Evolutionary conservation across 208 protist species (phyloP).

Genomic region (Leishmania arabica): DNA sequence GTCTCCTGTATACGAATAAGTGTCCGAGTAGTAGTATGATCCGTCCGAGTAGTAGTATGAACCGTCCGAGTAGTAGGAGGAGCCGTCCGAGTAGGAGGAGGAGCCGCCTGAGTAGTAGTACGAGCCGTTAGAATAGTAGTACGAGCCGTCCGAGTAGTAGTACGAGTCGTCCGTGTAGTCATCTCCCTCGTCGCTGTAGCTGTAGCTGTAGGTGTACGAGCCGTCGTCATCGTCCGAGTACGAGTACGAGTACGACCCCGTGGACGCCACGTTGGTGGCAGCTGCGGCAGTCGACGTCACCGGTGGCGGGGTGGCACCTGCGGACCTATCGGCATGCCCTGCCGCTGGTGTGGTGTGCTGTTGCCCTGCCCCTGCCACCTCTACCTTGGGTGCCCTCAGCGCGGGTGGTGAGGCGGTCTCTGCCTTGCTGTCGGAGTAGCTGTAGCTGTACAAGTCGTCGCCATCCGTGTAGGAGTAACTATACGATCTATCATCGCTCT

Average conservation of each 20-base stretch:
- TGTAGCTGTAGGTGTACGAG: not conserved
- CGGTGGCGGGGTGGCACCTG: not conserved
- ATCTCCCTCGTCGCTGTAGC: conserved; percentile 13
- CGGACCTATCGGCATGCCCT: not conserved
- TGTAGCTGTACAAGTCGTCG: conserved; percentile 29
- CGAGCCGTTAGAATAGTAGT: conserved; percentile 16
- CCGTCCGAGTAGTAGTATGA: conserved; percentile 20
- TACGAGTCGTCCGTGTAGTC: conserved; percentile 16
- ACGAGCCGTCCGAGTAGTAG: conserved; percentile 27
- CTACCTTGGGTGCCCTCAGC: not conserved
- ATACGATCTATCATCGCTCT: conserved; percentile 12
- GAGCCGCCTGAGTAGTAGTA: conserved; percentile 30
- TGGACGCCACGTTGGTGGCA: not conserved
- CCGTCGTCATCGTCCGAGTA: conserved; percentile 19
- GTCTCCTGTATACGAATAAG: conserved; percentile 11
- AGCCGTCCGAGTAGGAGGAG: conserved; percentile 2
- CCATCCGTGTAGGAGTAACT: conserved; percentile 28
- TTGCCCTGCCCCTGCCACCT: not conserved
- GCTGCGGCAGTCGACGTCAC: conserved; percentile 3
- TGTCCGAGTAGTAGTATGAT: not conserved
- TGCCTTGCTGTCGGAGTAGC: conserved; percentile 25
- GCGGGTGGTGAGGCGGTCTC: not conserved
- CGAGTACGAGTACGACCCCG: conserved; percentile 32
- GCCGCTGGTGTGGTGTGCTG: not conserved
- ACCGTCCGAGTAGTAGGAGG: conserved; percentile 4